A percentile compares a stretch with the other conserved stretches of the same genome.
phyloP scores from a whole-genome alignment of 495 filamentous ascomycete species.

The Hapsidospora chrysogenum region DNA sequence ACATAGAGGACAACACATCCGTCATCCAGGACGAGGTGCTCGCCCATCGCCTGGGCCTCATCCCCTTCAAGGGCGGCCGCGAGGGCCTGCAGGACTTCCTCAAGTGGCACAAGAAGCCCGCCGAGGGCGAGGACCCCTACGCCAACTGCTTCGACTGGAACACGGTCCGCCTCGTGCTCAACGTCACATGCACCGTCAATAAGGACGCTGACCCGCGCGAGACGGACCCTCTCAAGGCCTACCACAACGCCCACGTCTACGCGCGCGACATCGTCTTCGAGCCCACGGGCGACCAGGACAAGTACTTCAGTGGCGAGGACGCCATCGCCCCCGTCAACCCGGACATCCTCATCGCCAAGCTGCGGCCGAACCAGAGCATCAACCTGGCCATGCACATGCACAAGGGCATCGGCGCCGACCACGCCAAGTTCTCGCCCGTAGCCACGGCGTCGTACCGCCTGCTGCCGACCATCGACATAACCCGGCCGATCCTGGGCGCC shows the following conservation, averaged over 20 bases:
- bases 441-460: slow-evolving; percentile 87
- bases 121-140: slow-evolving; percentile 15
- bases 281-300: slow-evolving; percentile 53
- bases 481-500: slow-evolving; percentile 60
- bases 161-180: slow-evolving; percentile 55
- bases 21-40: slow-evolving; percentile 97
- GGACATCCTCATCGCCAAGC: slow-evolving; percentile 85
- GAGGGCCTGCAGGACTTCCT: slow-evolving; percentile 57
- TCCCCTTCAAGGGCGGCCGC: slow-evolving; percentile 67
- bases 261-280: slow-evolving; percentile 62
- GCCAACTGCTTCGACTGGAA: slow-evolving; percentile 53
- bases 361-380: slow-evolving; percentile 81
- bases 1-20: slow-evolving; percentile 84
- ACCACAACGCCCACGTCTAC: slow-evolving; percentile 75
- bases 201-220: slow-evolving; percentile 47
- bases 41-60: slow-evolving; percentile 69
- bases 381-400: slow-evolving; percentile 71
- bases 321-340: slow-evolving; percentile 65
- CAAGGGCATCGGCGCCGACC: slow-evolving; percentile 87
- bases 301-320: slow-evolving; percentile 48
- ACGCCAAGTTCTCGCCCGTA: slow-evolving; percentile 95
- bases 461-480: slow-evolving; percentile 70
- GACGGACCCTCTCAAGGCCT: slow-evolving; percentile 66
- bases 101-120: slow-evolving; percentile 49
- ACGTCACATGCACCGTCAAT: slow-evolving; percentile 64